Evolutionary conservation across 2,329 filamentous ascomycete species (phyloP), one percentile per base, ranked within the genome.

Genomic region (Cladophialophora psammophila): DNA sequence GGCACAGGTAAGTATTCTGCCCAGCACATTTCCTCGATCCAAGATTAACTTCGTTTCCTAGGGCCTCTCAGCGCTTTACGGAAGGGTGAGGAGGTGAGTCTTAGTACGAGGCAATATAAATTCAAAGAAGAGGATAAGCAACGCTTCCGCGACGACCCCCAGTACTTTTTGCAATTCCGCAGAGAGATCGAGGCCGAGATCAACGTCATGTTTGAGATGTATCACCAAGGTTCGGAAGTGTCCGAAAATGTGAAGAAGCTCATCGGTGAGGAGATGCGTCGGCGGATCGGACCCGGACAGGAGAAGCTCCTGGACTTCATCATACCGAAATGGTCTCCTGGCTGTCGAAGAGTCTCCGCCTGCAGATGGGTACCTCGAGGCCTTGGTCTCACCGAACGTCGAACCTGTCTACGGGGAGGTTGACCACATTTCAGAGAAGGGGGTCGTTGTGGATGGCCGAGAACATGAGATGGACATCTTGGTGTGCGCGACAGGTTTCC

Each of bases 401-500:
- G 60, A 68, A 10, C 67, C 69, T 13, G 70, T 73, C 40, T 63
- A 57, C 3, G 65, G 60, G 9, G 53, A 50, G 7, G 74, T 76
- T 52, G 50, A 66, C 6, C 26, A 61, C 3, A 59, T 74, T 53
- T 67, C 65, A 8, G 40, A 67, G n/a, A 69, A 69, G 0, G 72
- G 70, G 3, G 76, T 80, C 18, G 56, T 75, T 15, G 75, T 74
- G 0, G 77, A 78, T 42, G 76, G 77, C 8, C 69, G 70, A 13
- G 75, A 77, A 61, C 71, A 74, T 52, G 68, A 73, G 1, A 69
- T 75, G 2, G 76, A 80, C 45, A 71, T 76, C n/a, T 67, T 79
- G 5, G 74, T 77, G 35, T 79, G 78, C 54, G 78, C 77, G 6
- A 79, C 78, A 3, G 78, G 77, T 0, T 79, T 79, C 52, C 70